Percentiles rank a stretch among this genome's conserved stretches.
These are phyloP conservation scores for Ananas comosus DNA, from an alignment of 176 grass and related monocot species.

Conservation along the genomic window DNA sequence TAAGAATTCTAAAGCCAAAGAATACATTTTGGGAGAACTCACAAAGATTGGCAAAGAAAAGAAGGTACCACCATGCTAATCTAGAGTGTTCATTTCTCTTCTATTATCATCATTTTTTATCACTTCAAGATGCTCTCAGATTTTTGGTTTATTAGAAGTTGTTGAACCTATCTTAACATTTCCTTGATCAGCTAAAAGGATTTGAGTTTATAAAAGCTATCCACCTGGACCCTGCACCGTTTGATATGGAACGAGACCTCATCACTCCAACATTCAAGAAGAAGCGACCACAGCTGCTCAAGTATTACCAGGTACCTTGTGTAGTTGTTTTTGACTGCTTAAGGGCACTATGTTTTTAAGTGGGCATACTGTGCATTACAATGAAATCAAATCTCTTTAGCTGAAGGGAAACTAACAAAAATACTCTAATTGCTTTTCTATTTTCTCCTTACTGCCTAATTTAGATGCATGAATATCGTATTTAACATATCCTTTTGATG, in stretches of 20 bases:
- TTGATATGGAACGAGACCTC: slow-evolving; percentile 78
- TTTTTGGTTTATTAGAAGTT: background rate
- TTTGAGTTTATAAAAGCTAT: slow-evolving; percentile 71
- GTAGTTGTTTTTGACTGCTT: too few relatives aligned
- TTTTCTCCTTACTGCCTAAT: too few relatives aligned
- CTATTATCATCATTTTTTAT: background rate
- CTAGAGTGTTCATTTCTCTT: slow-evolving; percentile 10
- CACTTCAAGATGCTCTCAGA: too few relatives aligned
- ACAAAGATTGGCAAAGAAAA: slow-evolving; percentile 61
- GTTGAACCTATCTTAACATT: background rate
- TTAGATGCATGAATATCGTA: too few relatives aligned
- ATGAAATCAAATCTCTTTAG: too few relatives aligned
- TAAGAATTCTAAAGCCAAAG: slow-evolving; percentile 59
- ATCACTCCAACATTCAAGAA: slow-evolving; percentile 86
- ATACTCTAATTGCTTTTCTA: too few relatives aligned
- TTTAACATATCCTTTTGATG: too few relatives aligned
- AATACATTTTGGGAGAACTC: slow-evolving; percentile 59
- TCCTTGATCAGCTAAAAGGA: slow-evolving; percentile 56
- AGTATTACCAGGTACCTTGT: slow-evolving; percentile 67
- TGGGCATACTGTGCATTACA: too few relatives aligned
- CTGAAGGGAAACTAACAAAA: too few relatives aligned
- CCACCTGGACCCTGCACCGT: slow-evolving; percentile 57
- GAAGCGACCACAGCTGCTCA: slow-evolving; percentile 71
- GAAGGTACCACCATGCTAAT: slow-evolving; percentile 41
- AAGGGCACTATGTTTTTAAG: background rate